Base-by-base conservation (phyloP, 352 stramenopile genomes). In the Globisporangium orthogonon region DNA sequence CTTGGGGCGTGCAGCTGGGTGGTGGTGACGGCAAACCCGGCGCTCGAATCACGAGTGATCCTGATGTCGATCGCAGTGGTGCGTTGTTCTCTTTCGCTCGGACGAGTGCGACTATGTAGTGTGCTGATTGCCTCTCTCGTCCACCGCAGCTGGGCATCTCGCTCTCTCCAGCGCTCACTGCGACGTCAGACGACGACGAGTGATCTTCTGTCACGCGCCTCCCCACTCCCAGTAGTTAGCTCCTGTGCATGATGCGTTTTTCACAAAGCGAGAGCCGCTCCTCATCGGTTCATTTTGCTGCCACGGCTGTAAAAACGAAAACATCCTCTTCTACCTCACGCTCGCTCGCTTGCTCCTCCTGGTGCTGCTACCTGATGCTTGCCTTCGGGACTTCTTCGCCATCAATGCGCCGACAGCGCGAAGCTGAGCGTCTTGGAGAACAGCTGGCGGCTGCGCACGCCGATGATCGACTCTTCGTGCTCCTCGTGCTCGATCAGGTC, bases 371-470 rank as follows among this genome's bases (percentile, higher is more conserved):
- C 28, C 7, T 50, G 45, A n/a, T 30, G 7, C n/a, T 47, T 23
- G 23, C 23, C 23, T 23, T 23, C 23, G 23, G 23, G 23, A 23
- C 23, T 23, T 23, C 23, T 23, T 23, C 23, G 23, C 23, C 45
- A 18, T 37, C 7, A 4, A 29, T 40, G 15, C 28, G 47, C 23
- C 30, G n/a, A 37, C 47, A 60, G 60, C n/a, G 76, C 78, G 56
- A 91, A 62, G 48, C 78, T 73, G 49, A 93, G 69, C 48, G 83
- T 87, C 74, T 93, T 93, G 45, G 85, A 71, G 30, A 91, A 68
- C 4, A 93, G 50, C 58, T 87, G 81, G 23, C 82, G 73, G 29
- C 71, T 76, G 23, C 69, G 76, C 7, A 64, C 63, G 49, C 70
- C 83, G 44, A 91, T 68, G 4, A 86, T 56, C 0, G 73, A 77